Evolutionary conservation across 2,329 filamentous ascomycete species (phyloP).

Genomic region (Cladosporium sp.): DNA sequence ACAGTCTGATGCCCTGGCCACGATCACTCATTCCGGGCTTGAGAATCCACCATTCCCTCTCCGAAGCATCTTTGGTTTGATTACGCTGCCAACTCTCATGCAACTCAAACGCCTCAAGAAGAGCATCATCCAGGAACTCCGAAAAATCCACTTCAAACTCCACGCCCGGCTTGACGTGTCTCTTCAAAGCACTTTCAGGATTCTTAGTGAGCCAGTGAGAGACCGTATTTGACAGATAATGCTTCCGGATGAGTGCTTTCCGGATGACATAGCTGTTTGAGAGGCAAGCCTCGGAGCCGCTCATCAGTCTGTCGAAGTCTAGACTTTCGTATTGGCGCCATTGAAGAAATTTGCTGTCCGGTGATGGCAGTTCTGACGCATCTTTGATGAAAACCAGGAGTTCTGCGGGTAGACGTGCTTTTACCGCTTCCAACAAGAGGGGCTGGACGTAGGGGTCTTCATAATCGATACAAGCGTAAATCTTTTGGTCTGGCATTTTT

Average conservation of each 20-base stretch:
- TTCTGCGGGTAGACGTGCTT: slow-evolving; percentile 53
- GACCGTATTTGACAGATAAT: slow-evolving; percentile 82
- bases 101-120: slow-evolving; percentile 81
- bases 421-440: slow-evolving; percentile 70
- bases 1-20: slow-evolving; percentile 87
- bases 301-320: slow-evolving; percentile 72
- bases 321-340: slow-evolving; percentile 83
- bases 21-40: slow-evolving; percentile 98
- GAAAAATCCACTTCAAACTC: slow-evolving; percentile 95
- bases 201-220: slow-evolving; percentile 83
- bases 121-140: slow-evolving; percentile 90
- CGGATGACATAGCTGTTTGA: slow-evolving; percentile 92
- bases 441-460: slow-evolving; percentile 87
- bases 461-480: slow-evolving; percentile 77
- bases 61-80: slow-evolving; percentile 35
- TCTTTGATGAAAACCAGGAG: slow-evolving; percentile 40
- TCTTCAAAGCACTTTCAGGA: slow-evolving; percentile 63
- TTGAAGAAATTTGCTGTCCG: slow-evolving; percentile 59
- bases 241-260: slow-evolving; percentile 94
- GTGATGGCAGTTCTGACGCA: slow-evolving; percentile 50
- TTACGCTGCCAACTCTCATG: slow-evolving; percentile 73
- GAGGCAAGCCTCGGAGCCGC: slow-evolving; percentile 58
- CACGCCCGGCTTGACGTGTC: slow-evolving; percentile 72
- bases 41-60: slow-evolving; percentile 87
- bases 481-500: slow-evolving; percentile 16